These are phyloP conservation scores for Diplogelasinospora grovesii DNA, from an alignment of 495 filamentous ascomycete species.

Conservation along the genomic window DNA sequence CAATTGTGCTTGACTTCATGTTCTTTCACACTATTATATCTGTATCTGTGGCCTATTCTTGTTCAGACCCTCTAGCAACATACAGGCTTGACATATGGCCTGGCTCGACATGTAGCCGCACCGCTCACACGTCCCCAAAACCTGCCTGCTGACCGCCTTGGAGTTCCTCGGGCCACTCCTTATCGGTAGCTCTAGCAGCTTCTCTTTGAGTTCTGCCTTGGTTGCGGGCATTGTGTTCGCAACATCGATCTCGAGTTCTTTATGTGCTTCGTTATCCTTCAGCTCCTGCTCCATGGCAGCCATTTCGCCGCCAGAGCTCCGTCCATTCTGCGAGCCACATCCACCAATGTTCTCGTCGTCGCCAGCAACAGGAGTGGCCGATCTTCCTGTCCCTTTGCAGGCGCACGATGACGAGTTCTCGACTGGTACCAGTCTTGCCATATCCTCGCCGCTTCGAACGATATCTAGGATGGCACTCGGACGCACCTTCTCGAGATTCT, in stretches of 20 bases:
- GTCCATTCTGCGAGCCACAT: conserved; percentile 69
- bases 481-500: conserved; percentile 85
- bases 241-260: conserved; percentile 66
- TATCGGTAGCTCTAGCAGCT: conserved; percentile 12
- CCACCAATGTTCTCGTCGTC: conserved; percentile 61
- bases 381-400: conserved; percentile 26
- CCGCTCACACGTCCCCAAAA: conserved; percentile 73
- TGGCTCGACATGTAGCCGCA: conserved; percentile 97
- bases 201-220: conserved; percentile 10
- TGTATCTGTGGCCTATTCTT: conserved; percentile 78
- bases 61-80: conserved; percentile 82
- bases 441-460: conserved; percentile 90
- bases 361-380: conserved; percentile 32
- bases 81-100: conserved; percentile 90
- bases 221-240: conserved; percentile 29
- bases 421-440: conserved; percentile 76
- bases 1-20: too few species aligned
- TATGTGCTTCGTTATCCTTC: conserved; percentile 57
- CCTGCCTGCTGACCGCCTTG: conserved; percentile 46
- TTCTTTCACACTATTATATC: too few species aligned
- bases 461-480: conserved; percentile 93
- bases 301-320: conserved; percentile 76
- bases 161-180: conserved; percentile 14
- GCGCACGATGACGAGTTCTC: conserved; percentile 32
- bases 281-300: conserved; percentile 83